A percentile compares a stretch with the other conserved stretches of the same genome.
Evolutionary conservation across 129 eudicot species (phyloP).

Genomic region (Scalesia atractyloides): DNA sequence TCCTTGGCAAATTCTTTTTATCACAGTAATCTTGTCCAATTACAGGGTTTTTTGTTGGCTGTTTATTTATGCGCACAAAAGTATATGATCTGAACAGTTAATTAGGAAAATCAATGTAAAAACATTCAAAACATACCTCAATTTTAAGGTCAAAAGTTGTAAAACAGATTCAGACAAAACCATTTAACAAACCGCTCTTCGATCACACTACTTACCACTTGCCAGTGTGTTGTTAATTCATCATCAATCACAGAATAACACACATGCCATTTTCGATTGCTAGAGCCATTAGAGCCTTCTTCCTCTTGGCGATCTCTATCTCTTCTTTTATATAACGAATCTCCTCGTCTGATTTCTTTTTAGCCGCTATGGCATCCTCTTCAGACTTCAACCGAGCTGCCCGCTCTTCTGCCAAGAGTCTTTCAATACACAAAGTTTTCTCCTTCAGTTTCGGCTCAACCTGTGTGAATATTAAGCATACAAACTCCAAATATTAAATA

Average conservation of each 20-base stretch:
- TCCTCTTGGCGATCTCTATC: neutral
- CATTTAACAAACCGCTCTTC: neutral
- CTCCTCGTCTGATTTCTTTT: slow-evolving; percentile 28
- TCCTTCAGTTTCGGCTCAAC: slow-evolving; percentile 65
- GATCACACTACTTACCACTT: neutral
- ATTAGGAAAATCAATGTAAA: neutral
- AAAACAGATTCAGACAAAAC: neutral
- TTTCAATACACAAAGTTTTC: slow-evolving; percentile 49
- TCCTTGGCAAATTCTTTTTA: no score
- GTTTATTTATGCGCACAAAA: no score
- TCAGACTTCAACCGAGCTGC: slow-evolving; percentile 57
- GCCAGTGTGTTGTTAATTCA: neutral
- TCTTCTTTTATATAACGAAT: neutral
- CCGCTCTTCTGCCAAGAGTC: slow-evolving; percentile 58
- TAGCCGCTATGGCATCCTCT: slow-evolving; percentile 44
- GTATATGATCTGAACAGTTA: no score
- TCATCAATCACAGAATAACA: neutral
- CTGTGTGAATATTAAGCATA: slow-evolving; percentile 24
- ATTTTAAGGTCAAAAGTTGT: neutral
- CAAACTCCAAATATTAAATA: neutral
- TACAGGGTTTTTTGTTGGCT: no score
- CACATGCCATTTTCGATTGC: neutral
- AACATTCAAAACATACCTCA: neutral
- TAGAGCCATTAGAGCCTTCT: neutral
- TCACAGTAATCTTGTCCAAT: no score